A percentile compares a stretch with the other conserved stretches of the same genome.
Evolutionary conservation across 371 early-diverging fungal genomes (phyloP).

Genomic region (Mucor circinelloides): DNA sequence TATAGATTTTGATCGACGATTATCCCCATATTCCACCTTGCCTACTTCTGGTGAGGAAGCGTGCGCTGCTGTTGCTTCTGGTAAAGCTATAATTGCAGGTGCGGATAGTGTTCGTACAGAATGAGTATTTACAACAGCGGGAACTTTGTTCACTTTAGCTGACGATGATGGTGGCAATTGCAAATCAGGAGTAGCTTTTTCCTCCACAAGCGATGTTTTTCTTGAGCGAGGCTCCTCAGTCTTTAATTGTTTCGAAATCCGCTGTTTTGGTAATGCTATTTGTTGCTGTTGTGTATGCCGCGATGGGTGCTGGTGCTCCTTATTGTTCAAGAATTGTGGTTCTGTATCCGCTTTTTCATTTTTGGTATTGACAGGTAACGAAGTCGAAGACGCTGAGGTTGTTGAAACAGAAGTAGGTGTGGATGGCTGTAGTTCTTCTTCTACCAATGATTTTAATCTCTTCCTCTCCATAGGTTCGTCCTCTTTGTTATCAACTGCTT

Average conservation of each 20-base stretch:
- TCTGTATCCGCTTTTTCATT: neutral
- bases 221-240: neutral
- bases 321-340: neutral
- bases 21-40: neutral
- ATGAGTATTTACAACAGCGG: neutral
- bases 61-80: neutral
- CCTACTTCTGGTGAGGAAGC: neutral
- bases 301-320: neutral
- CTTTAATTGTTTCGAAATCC: neutral
- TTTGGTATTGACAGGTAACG: slow-evolving; percentile 6
- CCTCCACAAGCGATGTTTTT: neutral
- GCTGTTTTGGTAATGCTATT: neutral
- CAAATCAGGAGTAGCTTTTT: neutral
- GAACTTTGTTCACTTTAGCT: neutral
- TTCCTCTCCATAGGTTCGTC: neutral
- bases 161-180: neutral
- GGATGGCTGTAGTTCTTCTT: neutral
- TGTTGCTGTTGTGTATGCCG: neutral
- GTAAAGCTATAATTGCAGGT: neutral
- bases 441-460: neutral
- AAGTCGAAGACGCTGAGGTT: neutral
- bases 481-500: neutral
- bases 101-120: neutral
- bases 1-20: slow-evolving; percentile 20
- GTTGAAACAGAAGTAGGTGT: neutral